A percentile compares a stretch with the other conserved stretches of the same genome.
phyloP scores from a whole-genome alignment of 2,329 filamentous ascomycete species.

The Calonectria ilicicola region DNA sequence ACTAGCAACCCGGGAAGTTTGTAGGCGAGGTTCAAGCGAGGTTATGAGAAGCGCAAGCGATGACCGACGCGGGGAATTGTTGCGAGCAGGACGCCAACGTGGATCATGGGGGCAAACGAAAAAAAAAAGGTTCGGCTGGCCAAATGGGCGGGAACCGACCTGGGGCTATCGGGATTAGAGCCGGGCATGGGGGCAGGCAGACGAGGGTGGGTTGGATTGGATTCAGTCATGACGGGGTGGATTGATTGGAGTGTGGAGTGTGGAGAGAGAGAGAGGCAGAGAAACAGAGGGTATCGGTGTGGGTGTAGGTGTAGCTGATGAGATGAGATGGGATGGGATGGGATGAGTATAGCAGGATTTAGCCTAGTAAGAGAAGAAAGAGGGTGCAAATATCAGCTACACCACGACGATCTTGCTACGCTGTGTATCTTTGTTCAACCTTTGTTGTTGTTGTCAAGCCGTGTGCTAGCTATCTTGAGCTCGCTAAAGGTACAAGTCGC shows the following conservation, averaged over 20 bases:
- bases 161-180: constrained; percentile 1
- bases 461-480: background rate
- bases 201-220: background rate
- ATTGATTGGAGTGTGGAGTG: constrained; percentile 18
- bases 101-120: background rate
- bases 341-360: background rate
- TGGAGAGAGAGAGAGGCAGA: too few species aligned
- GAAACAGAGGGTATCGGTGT: constrained; percentile 19
- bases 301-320: too few species aligned
- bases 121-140: constrained; percentile 26
- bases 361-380: constrained; percentile 14
- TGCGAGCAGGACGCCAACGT: constrained; percentile 11
- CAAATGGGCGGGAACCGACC: background rate
- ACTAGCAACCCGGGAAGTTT: constrained; percentile 4
- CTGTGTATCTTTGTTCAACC: background rate
- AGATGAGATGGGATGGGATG: too few species aligned
- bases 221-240: background rate
- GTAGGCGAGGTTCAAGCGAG: constrained; percentile 27
- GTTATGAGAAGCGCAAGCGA: constrained; percentile 14
- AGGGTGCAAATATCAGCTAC: background rate
- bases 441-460: background rate
- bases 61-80: constrained; percentile 36
- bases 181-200: background rate
- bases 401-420: background rate
- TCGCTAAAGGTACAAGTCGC: background rate